Evolutionary conservation across 176 grass and related monocot species (phyloP).

Genomic region (Pontederia paniculata): DNA sequence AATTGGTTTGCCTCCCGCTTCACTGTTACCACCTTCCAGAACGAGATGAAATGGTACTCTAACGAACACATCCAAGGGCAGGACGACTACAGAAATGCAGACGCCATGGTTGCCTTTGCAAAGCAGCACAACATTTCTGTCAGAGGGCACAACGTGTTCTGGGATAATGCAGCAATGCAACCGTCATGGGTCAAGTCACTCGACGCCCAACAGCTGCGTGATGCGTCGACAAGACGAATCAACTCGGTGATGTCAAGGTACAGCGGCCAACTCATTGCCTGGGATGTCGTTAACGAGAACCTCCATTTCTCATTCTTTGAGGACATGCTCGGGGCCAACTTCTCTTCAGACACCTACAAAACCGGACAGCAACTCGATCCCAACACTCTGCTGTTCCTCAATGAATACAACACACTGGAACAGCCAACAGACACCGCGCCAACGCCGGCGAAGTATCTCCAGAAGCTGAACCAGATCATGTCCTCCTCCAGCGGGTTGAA

Average conservation of each 20-base stretch:
- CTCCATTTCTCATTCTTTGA: conserved; percentile 68
- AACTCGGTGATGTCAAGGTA: conserved; percentile 55
- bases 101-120: conserved; percentile 60
- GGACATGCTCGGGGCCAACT: conserved; percentile 29
- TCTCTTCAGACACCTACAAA: conserved; percentile 46
- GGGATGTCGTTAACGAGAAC: conserved; percentile 94
- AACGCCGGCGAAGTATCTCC: conserved; percentile 41
- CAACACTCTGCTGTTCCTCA: conserved; percentile 48
- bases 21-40: conserved; percentile 88
- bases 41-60: conserved; percentile 96
- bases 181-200: conserved; percentile 22
- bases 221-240: conserved; percentile 25
- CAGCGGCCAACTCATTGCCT: conserved; percentile 59
- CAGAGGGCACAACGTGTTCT: conserved; percentile 68
- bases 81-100: conserved; percentile 50
- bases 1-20: conserved; percentile 73
- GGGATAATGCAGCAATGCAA: conserved; percentile 38
- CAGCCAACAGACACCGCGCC: conserved; percentile 23
- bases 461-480: conserved; percentile 48
- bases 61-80: conserved; percentile 32
- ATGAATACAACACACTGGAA: conserved; percentile 89
- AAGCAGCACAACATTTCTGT: conserved; percentile 19
- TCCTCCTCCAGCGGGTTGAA: conserved; percentile 12
- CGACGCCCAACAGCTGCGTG: conserved; percentile 19
- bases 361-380: conserved; percentile 42